These are phyloP conservation scores for Rossbeevera mucosa DNA, from an alignment of 768 basidiomycete species.

Conservation along the genomic window DNA sequence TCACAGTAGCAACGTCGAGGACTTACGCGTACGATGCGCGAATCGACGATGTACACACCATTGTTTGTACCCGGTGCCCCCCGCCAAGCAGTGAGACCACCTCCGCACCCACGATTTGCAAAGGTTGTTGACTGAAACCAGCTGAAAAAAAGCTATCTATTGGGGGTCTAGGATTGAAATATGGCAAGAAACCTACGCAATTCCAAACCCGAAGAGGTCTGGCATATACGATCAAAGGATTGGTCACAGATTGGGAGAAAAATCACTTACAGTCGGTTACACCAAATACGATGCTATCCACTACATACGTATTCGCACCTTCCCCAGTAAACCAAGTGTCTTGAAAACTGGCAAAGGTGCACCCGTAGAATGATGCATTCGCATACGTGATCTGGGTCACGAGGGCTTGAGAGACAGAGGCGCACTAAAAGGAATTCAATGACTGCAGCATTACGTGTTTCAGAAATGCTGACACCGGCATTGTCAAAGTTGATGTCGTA, in stretches of 20 bases:
- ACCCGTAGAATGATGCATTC: conserved; percentile 63
- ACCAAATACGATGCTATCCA: conserved; percentile 62
- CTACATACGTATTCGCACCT: conserved; percentile 55
- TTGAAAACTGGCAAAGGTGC: conserved; percentile 36
- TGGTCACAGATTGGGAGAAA: background rate
- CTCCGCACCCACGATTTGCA: conserved; percentile 59
- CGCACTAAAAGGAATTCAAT: background rate
- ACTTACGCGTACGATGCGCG: background rate
- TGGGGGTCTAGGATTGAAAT: too few species aligned
- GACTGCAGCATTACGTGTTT: background rate
- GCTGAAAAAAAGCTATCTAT: conserved; percentile 21
- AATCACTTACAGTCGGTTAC: conserved; percentile 53
- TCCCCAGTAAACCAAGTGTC: conserved; percentile 58
- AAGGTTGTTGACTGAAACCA: conserved; percentile 58
- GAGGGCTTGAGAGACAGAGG: conserved; percentile 56
- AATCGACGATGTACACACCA: conserved; percentile 28
- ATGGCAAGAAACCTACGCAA: background rate
- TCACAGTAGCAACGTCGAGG: background rate
- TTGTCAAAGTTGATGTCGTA: conserved; percentile 69
- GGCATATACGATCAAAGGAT: background rate
- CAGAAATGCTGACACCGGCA: conserved; percentile 40
- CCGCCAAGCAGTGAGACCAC: conserved; percentile 61
- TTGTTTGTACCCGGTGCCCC: conserved; percentile 39
- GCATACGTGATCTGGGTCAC: conserved; percentile 60
- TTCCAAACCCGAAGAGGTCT: background rate